Base-by-base conservation (phyloP, 2,329 filamentous ascomycete species). In the Lachnellula suecica region DNA sequence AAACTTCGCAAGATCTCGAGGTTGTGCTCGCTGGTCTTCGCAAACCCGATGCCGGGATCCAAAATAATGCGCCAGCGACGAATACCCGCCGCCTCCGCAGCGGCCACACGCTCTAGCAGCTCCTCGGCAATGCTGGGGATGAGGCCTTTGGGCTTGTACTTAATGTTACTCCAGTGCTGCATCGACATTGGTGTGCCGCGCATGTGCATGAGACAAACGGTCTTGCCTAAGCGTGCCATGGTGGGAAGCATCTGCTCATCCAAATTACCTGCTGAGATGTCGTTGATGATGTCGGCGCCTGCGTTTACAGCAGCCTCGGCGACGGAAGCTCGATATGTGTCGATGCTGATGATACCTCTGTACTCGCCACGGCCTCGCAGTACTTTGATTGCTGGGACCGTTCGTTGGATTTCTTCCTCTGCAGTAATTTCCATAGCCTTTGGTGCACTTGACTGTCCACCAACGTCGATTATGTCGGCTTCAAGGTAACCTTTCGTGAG, bases 31-130 rank as follows among this genome's bases (percentile, higher is more conserved):
- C 79, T 77, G 1, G 83, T 85, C 74, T 99, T 99, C 51, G 94
- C 91, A 67, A 99, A 99, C 0, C 94, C 94, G 27, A 99, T 82
- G 0, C 94, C 94, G 0, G 94, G 94, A 68, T 99, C 94, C 2
- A 97, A 82, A 29, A 97, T 85, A 59, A 99, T 95, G 59, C 93
- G 88, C 94, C 94, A 99, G 44, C 92, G 85, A 4, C 89, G 81
- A 40, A 99, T 82, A 0, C 94, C 94, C 0, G 91, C 91, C 13
- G 75, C 79, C 69, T 95, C 79, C 20, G 94, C 94, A 2, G 83
- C 89, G 0, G 74, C 74, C 4, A 97, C 80, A 15, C 92, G 80
- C 1, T 70, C 70, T 2, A 72, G 68, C 1, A 90, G 75, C 62
- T 89, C 87, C 2, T 60, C 54, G 3, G 72, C 75, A 3, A 89